These are phyloP conservation scores for Senna siamea DNA, from an alignment of 306 rosid genomes.

Conservation along the genomic window DNA sequence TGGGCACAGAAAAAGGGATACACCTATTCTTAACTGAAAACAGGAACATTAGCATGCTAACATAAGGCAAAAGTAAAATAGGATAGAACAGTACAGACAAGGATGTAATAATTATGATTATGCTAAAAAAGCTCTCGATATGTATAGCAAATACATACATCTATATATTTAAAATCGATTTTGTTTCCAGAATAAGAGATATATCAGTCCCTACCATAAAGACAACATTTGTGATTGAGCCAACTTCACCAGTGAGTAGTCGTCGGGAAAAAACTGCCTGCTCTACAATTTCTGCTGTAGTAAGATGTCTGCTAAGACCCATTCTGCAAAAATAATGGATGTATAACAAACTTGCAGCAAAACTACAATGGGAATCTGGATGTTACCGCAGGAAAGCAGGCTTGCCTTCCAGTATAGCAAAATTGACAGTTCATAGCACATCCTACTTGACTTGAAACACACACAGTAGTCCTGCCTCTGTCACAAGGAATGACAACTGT, in stretches of 20 bases:
- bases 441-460: conserved; percentile 98
- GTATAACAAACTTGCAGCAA: conserved; percentile 24
- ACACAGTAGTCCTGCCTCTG: conserved; percentile 82
- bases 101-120: neutral
- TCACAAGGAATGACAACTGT: conserved; percentile 89
- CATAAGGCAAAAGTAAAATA: neutral
- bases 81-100: neutral
- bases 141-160: neutral
- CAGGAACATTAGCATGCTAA: conserved; percentile 16
- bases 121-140: neutral
- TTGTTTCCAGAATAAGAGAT: conserved; percentile 18
- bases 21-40: conserved; percentile 2
- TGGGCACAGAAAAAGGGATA: neutral
- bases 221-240: conserved; percentile 83
- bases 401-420: conserved; percentile 93
- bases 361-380: neutral
- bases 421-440: conserved; percentile 97
- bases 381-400: conserved; percentile 23
- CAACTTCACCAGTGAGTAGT: conserved; percentile 80
- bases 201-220: conserved; percentile 70
- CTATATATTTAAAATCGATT: neutral
- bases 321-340: conserved; percentile 64
- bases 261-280: conserved; percentile 85
- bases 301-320: conserved; percentile 86
- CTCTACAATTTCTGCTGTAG: conserved; percentile 93